Base-by-base conservation (phyloP, 148 eudicot genomes). In the Fagopyrum homotropicum region DNA sequence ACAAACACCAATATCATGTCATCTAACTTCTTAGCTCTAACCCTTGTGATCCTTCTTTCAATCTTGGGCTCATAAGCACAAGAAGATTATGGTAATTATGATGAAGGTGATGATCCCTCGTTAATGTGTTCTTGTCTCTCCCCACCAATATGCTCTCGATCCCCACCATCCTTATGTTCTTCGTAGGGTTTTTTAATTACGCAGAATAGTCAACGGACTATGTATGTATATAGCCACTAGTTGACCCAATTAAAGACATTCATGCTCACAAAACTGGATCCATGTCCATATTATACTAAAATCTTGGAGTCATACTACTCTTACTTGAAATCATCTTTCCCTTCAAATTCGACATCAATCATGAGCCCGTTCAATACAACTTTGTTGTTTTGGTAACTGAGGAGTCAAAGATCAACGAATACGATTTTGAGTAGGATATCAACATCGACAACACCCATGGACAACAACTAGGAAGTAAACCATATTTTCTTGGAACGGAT, bases 271-370 rank as follows among this genome's bases (percentile, higher is more conserved):
- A 77, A 79, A 1, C 83, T 83, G 0, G 87, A 85, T 29, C 86
- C 87, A 0, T 82, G 86, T 14, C 82, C 87, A 11, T 80, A 84
- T 72, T 85, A 84, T 48, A 86, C 86, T 17, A 79, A 73, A 79
- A 78, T 85, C 72, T 75, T 87, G 85, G 83, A 81, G 57, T 77
- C 83, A 56, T 85, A 59, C 77, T 46, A 44, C 57, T 84, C 84
- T 44, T 85, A 79, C 73, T 72, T 74, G 75, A 77, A 75, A 2
- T 86, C 83, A 2, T 75, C 57, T 7, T 84, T 84, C 30, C 84
- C 82, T 0, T 80, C 4, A 26, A 47, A 45, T 80, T 85, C 29
- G 73, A 72, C 50, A 75, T 72, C 79, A 77, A 82, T 68, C 74
- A 56, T 4, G 82, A 78, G 79, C 83, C 83, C 2, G 75, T 16